Conservation (phyloP, 371 early-diverging fungal species). For the Zychaea mexicana region DNA sequence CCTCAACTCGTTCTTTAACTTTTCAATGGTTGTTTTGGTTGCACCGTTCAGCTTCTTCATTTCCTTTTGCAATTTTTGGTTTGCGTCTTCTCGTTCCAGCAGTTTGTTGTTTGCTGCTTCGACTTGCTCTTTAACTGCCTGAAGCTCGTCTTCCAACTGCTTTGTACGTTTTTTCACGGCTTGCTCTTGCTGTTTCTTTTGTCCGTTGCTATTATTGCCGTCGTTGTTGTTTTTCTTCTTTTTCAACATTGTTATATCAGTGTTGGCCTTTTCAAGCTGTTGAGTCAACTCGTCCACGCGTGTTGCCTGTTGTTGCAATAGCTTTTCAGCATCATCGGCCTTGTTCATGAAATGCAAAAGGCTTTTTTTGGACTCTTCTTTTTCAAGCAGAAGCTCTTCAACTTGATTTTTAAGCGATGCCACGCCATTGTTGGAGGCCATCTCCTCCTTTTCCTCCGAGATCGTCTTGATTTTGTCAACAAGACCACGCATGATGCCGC, state of each 20-base stretch:
- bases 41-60: background rate
- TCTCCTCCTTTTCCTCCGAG: constrained; percentile 31
- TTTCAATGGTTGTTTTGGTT: background rate
- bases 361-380: constrained; percentile 46
- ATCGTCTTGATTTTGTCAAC: constrained; percentile 40
- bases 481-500: constrained; percentile 41
- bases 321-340: constrained; percentile 33
- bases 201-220: background rate
- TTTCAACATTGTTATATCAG: background rate
- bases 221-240: background rate
- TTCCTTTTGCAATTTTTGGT: background rate
- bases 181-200: background rate
- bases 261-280: constrained; percentile 3
- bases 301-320: background rate
- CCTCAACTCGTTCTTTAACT: constrained; percentile 6
- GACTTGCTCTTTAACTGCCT: background rate
- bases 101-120: background rate
- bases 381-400: constrained; percentile 45
- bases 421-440: constrained; percentile 13
- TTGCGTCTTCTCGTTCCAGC: background rate
- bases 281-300: background rate
- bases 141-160: background rate
- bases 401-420: constrained; percentile 41
- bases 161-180: no score
- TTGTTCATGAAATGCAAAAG: constrained; percentile 40